A percentile compares a stretch with the other conserved stretches of the same genome.
Conservation (phyloP, 805 yeast genomes). For the Spathaspora passalidarum region DNA sequence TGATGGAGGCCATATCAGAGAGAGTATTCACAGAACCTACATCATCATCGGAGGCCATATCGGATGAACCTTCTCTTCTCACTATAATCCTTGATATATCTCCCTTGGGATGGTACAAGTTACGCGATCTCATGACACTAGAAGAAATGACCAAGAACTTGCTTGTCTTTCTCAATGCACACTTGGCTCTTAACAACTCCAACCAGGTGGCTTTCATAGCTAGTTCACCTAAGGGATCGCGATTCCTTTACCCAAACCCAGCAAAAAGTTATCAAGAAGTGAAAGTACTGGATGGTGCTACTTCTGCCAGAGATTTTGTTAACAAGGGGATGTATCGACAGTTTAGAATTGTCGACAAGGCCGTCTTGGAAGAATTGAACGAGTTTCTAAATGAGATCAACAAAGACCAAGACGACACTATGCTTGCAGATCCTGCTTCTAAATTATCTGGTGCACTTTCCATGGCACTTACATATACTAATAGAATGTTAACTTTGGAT, state of each 20-base stretch:
- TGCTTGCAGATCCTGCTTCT: slow-evolving; percentile 45
- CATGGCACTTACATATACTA: slow-evolving; percentile 75
- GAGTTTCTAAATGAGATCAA: slow-evolving; percentile 16
- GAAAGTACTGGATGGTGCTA: slow-evolving; percentile 7
- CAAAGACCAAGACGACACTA: slow-evolving; percentile 17
- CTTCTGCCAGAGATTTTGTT: slow-evolving; percentile 22
- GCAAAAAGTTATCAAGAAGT: slow-evolving; percentile 14
- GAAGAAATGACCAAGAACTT: slow-evolving; percentile 62
- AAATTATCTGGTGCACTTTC: slow-evolving; percentile 75
- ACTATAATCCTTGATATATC: slow-evolving; percentile 76
- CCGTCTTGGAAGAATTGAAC: slow-evolving; percentile 59
- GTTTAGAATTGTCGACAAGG: slow-evolving; percentile 74
- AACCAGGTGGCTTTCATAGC: slow-evolving; percentile 82
- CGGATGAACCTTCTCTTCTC: slow-evolving; percentile 66
- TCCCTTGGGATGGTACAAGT: slow-evolving; percentile 62
- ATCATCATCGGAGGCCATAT: slow-evolving; percentile 22
- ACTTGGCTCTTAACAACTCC: slow-evolving; percentile 77
- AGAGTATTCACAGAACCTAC: slow-evolving; percentile 44
- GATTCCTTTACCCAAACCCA: slow-evolving; percentile 63
- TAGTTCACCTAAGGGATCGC: slow-evolving; percentile 67
- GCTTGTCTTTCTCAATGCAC: slow-evolving; percentile 81
- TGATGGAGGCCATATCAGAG: slow-evolving; percentile 69
- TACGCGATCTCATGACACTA: slow-evolving; percentile 47
- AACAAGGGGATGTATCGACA: slow-evolving; percentile 77
- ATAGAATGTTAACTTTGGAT: slow-evolving; percentile 56